Base-by-base conservation (phyloP, 441 rosid genomes). In the Biscutella laevigata region DNA sequence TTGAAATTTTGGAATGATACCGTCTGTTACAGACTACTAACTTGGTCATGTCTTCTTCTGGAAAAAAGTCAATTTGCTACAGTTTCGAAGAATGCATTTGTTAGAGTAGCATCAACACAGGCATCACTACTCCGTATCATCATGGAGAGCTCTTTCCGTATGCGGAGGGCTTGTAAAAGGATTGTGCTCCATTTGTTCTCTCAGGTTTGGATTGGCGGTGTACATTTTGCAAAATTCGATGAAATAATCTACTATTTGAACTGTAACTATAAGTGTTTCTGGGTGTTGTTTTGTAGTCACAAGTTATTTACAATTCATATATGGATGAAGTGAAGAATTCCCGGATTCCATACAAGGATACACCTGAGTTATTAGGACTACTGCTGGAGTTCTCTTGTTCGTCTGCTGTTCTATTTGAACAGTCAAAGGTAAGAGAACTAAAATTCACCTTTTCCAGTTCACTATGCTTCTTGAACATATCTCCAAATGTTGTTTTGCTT, bases 1-100 rank as follows among this genome's bases (percentile, higher is more conserved):
- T 68, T 62, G 24, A 86, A 84, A 69, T 65, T 62, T 52, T 75
- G 74, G 15, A 74, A 87, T 17, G 78, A 66, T 48, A 72, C 76
- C 3, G 86, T 88, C 45, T 80, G 94, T 75, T 73, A 72, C 58
- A 77, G 83, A 72, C 83, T 94, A 38, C 83, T 94, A 58, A 68
- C 76, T 29, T 94, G 97, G 99, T 84, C 97, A 3, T 83, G 94
- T 53, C 76, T 94, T 59, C 79, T 94, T 22, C 71, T 94, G 61
- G 70, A 62, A 34, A 77, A 71, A 57, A 86, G 96, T 67, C 83
- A 81, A 46, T 94, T 94, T 69, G 72, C 82, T 12, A 61, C 88
- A 7, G 70, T 74, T 72, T 80, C 97, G 4, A 86, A 76, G 79
- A 86, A 77, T 77, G 97, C 83, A 21, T 71, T 84, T 39, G 76